Evolutionary conservation across 140 eudicot genomes (phyloP).

Genomic region (Erigeron philadelphicus): DNA sequence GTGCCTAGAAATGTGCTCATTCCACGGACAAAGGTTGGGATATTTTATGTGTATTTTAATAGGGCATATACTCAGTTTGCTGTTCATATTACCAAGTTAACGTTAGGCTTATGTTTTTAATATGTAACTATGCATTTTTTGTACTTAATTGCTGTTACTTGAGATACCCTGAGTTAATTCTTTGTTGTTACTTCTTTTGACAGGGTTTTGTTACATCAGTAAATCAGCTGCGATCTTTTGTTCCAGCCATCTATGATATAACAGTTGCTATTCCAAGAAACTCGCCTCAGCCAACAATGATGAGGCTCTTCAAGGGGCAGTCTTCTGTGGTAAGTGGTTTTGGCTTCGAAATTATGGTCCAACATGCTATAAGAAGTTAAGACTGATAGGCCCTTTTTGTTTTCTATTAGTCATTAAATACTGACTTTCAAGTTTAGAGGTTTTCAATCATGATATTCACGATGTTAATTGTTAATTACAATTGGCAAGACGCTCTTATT

Average conservation of each 20-base stretch:
- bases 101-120: neutral
- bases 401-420: neutral
- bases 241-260: slow-evolving; percentile 85
- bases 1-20: slow-evolving; percentile 83
- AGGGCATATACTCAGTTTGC: neutral
- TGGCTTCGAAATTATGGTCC: neutral
- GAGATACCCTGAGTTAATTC: neutral
- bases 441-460: neutral
- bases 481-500: too few species aligned
- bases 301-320: slow-evolving; percentile 81
- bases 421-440: neutral
- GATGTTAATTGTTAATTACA: neutral
- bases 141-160: slow-evolving; percentile 9
- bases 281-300: slow-evolving; percentile 77
- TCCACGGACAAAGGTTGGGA: slow-evolving; percentile 87
- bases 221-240: slow-evolving; percentile 73
- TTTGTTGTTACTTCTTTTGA: neutral
- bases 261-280: slow-evolving; percentile 72
- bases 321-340: slow-evolving; percentile 69
- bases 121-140: slow-evolving; percentile 18
- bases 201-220: slow-evolving; percentile 96
- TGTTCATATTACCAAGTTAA: neutral
- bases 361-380: slow-evolving; percentile 4
- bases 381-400: neutral
- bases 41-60: neutral